A percentile compares a stretch with the other conserved stretches of the same genome.
Evolutionary conservation across 768 basidiomycete genomes (phyloP).

Genomic region (Mycena venus): DNA sequence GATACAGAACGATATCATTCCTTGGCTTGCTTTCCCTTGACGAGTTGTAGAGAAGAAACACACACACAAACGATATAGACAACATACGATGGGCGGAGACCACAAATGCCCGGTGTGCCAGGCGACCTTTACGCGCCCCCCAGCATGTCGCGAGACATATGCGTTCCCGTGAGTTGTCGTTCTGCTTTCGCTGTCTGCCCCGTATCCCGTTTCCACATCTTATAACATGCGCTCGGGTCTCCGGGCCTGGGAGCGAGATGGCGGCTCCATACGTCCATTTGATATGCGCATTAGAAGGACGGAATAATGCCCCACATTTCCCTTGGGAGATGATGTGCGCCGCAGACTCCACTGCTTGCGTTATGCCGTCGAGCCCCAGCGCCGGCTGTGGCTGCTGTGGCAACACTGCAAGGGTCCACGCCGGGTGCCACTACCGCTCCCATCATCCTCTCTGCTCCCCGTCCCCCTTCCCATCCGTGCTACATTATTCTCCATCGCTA

Average conservation of each 20-base stretch:
- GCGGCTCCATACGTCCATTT: too few species aligned
- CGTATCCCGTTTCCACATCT: neutral
- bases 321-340: too few species aligned
- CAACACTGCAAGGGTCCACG: too few species aligned
- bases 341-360: neutral
- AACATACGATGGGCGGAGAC: slow-evolving; percentile 83
- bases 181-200: too few species aligned
- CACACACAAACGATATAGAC: neutral
- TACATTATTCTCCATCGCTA: neutral
- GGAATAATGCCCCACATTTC: too few species aligned
- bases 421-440: neutral
- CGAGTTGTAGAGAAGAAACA: too few species aligned
- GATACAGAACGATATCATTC: too few species aligned
- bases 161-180: slow-evolving; percentile 82
- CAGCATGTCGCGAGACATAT: slow-evolving; percentile 93
- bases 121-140: slow-evolving; percentile 88
- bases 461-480: neutral
- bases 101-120: slow-evolving; percentile 91
- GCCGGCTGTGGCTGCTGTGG: too few species aligned
- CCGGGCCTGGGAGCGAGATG: too few species aligned
- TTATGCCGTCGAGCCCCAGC: neutral
- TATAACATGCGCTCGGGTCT: too few species aligned
- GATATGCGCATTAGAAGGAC: neutral
- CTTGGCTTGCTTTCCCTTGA: too few species aligned
- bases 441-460: neutral